phyloP scores from a whole-genome alignment of 768 basidiomycete genomes.

The Serpula lacrymans region DNA sequence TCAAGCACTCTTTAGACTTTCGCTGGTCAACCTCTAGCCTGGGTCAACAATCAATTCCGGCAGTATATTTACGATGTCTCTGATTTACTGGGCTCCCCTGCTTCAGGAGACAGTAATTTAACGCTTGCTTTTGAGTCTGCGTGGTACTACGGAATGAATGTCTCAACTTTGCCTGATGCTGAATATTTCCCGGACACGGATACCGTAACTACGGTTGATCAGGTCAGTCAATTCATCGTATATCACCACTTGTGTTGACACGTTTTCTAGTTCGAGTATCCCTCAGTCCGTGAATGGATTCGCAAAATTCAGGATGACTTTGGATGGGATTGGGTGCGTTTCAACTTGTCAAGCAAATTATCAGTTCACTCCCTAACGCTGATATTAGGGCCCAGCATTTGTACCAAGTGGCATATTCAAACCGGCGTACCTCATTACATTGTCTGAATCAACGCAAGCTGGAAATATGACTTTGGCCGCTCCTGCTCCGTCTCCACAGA shows the following conservation, averaged over 20 bases:
- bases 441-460: constrained; percentile 23
- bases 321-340: constrained; percentile 58
- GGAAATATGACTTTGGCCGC: constrained; percentile 23
- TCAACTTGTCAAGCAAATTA: background rate
- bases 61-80: constrained; percentile 54
- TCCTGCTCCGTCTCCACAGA: constrained; percentile 17
- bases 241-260: background rate
- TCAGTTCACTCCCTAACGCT: background rate
- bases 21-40: constrained; percentile 48
- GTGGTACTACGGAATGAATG: constrained; percentile 50
- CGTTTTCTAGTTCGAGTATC: constrained; percentile 44
- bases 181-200: constrained; percentile 38
- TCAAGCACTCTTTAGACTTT: constrained; percentile 35
- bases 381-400: constrained; percentile 54
- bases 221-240: constrained; percentile 21
- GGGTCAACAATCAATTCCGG: constrained; percentile 57
- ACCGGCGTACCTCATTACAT: constrained; percentile 49
- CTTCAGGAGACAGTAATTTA: constrained; percentile 37
- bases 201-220: constrained; percentile 16
- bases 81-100: constrained; percentile 31
- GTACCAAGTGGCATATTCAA: constrained; percentile 53
- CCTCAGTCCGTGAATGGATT: constrained; percentile 44
- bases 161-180: constrained; percentile 45
- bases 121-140: constrained; percentile 54
- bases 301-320: constrained; percentile 54